Base-by-base conservation (phyloP, 768 basidiomycete species). In the Inosperma sp. region DNA sequence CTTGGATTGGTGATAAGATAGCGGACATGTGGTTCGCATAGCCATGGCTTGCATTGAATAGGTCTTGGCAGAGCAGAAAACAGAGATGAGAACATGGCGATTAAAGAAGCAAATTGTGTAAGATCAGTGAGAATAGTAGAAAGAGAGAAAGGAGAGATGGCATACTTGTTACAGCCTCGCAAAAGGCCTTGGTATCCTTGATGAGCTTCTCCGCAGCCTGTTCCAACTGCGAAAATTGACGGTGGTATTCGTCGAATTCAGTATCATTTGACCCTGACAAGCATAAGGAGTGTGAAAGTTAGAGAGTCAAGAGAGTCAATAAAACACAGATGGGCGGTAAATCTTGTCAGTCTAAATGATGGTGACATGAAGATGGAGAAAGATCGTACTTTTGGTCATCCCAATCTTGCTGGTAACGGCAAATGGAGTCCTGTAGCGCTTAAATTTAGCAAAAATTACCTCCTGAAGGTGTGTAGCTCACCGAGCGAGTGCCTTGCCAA, bases 161-260 rank as follows among this genome's bases (percentile, higher is more conserved):
- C 83, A 54, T 65, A 87, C 91, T 65, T 51, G 77, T 80, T 48
- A 96, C 87, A 22, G 87, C 80, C 34, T 97, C 93, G 13, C 81
- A 81, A 71, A 93, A 98, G 5, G 82, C 75, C 61, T 86, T 90
- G 26, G 88, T 84, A 62, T 99, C 94, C 73, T 98, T 97, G 59
- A 93, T 69, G 51, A 98, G 72, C 72, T 93, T 93, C 65, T 94
- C 93, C 0, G 87, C 80, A 21, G 88, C 84, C 44, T 78, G 68
- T 69, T 98, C 93, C 57, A 97, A 73, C 3, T 77, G 62, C 9
- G 77, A 67, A 66, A 96, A 95, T 64, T 89, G 82, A 36, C 84
- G 78, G 56, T 83, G 78, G 58, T 83, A 88, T 53, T 93, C 91
- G 58, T 95, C 90, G 69, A 93, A 95, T 64, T 94, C 92, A 16